Evolutionary conservation across 805 yeast genomes (phyloP).

Genomic region (Yamadazyma akitaensis): DNA sequence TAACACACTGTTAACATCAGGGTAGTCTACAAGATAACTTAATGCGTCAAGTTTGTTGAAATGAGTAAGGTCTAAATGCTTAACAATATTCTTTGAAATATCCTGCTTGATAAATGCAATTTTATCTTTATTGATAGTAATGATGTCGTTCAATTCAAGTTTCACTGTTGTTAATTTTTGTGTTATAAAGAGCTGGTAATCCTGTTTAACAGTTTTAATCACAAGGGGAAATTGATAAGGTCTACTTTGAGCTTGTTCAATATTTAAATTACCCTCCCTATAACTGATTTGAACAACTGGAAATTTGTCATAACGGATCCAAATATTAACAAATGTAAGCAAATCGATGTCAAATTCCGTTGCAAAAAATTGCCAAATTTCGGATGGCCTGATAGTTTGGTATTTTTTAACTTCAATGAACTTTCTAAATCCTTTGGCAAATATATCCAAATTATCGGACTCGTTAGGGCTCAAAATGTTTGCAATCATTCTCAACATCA

Average conservation of each 20-base stretch:
- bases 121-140: conserved; percentile 11
- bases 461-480: conserved; percentile 15
- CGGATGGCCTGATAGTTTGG: conserved; percentile 45
- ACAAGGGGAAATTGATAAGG: conserved; percentile 64
- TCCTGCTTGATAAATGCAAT: conserved; percentile 11
- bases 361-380: conserved; percentile 49
- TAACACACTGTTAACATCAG: conserved; percentile 8
- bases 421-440: conserved; percentile 10
- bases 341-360: conserved; percentile 39
- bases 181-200: conserved; percentile 7
- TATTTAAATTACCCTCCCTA: conserved; percentile 10
- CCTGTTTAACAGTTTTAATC: conserved; percentile 27
- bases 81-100: conserved; percentile 12
- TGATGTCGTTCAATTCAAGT: conserved; percentile 4
- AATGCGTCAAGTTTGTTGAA: conserved; percentile 11
- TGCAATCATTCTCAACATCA: conserved; percentile 51
- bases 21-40: conserved; percentile 14
- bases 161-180: conserved; percentile 11
- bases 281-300: conserved; percentile 43
- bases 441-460: conserved; percentile 8
- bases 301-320: conserved; percentile 59
- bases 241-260: conserved; percentile 50
- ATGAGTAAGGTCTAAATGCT: conserved; percentile 5
- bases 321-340: conserved; percentile 52
- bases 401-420: conserved; percentile 28